Base-by-base conservation (phyloP, 2,329 filamentous ascomycete genomes). In the Alternaria panax region DNA sequence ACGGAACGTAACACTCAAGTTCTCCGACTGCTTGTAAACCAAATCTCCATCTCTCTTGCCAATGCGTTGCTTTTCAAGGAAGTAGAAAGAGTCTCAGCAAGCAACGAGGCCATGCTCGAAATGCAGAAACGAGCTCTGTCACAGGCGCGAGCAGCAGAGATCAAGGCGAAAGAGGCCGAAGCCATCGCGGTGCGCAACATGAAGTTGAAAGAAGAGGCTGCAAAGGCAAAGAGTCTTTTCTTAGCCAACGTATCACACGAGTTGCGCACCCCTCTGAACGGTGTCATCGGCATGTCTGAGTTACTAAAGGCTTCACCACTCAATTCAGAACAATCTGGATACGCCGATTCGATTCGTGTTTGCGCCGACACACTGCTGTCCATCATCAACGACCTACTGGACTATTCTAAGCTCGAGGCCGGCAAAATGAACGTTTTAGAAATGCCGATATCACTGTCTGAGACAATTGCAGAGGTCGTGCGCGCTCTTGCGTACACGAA, bases 151-250 rank as follows among this genome's bases (percentile, higher is more conserved):
- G 86, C 89, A 60, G 89, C 91, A 0, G 90, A 93, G 75, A 85
- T 85, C 60, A 92, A 93, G 75, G 91, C 91, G 9, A 92, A 92
- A 75, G 81, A 86, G 52, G 91, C 91, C 1, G 90, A 93, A 74
- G 87, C 89, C 0, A 87, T 92, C 72, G 91, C 91, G 7, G 88
- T 91, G 72, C 86, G 89, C 60, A 92, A 92, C 74, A 90, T 93
- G 74, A 90, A 91, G 77, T 84, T 93, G 38, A 92, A 92, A 16
- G 91, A 94, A 73, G 91, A 94, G 75, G 91, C 91, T 11, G 90
- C 91, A 22, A 92, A 91, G 77, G 91, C 91, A 38, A 94, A 94
- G 75, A 90, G 88, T 2, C 92, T 93, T 57, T 94, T 94, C 74
- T 71, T 85, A 4, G 83, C 83, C 5, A 85, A 85, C 51, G 83